Evolutionary conservation across 441 rosid species (phyloP).

Genomic region (Pelargonium myrrhifolium): DNA sequence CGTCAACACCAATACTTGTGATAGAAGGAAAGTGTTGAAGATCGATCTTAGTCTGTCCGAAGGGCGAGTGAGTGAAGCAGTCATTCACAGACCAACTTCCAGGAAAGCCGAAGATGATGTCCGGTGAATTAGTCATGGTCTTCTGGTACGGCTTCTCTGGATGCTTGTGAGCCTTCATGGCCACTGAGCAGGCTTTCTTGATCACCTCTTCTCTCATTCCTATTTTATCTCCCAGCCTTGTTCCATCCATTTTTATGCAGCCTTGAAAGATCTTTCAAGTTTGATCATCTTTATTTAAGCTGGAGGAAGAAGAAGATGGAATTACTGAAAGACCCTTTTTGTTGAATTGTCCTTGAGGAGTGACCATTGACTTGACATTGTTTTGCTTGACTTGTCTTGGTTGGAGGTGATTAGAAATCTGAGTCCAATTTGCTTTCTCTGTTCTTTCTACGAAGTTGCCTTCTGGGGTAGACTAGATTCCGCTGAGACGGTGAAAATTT

Average conservation of each 20-base stretch:
- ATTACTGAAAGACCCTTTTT: neutral
- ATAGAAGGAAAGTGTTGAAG: constrained; percentile 34
- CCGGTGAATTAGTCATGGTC: constrained; percentile 14
- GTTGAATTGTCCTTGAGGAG: neutral
- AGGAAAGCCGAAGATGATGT: constrained; percentile 40
- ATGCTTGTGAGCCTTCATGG: constrained; percentile 30
- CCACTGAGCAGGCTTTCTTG: constrained; percentile 28
- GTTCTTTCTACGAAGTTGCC: neutral
- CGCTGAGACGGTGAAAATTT: no score
- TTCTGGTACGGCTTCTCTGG: constrained; percentile 29
- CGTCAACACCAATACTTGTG: constrained; percentile 25
- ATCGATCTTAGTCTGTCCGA: constrained; percentile 48
- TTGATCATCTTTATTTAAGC: no score
- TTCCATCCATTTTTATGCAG: neutral
- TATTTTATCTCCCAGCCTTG: constrained; percentile 20
- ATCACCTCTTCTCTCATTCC: constrained; percentile 33
- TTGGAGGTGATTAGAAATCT: neutral
- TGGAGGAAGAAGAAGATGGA: no score
- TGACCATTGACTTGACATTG: neutral
- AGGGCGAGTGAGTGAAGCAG: constrained; percentile 34
- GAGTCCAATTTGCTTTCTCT: no score
- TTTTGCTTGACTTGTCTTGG: neutral
- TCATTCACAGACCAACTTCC: constrained; percentile 40
- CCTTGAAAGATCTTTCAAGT: neutral
- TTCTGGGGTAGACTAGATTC: neutral